Conservation (phyloP, 2,329 filamentous ascomycete species). For the Hypoxylon sp. region DNA sequence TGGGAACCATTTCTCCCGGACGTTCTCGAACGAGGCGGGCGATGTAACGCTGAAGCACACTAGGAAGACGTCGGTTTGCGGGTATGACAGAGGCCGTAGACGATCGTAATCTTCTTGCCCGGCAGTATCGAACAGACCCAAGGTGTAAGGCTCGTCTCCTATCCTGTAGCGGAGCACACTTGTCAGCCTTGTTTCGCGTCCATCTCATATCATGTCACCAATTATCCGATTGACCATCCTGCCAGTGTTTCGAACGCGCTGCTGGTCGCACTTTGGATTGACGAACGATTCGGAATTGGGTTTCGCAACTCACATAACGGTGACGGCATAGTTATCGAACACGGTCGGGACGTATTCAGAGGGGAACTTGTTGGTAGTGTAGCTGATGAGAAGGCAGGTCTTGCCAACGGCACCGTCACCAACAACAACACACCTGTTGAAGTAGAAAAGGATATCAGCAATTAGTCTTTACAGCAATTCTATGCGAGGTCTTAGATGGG, state of each 20-base stretch:
- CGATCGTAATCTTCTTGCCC: constrained; percentile 99
- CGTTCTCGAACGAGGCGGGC: constrained; percentile 98
- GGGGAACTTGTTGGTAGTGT: constrained; percentile 99
- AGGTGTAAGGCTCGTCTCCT: constrained; percentile 96
- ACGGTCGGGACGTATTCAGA: constrained; percentile 99
- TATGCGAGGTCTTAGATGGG: constrained; percentile 14
- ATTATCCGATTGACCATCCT: constrained; percentile 29
- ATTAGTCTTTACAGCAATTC: constrained; percentile 13
- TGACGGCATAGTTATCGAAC: constrained; percentile 99
- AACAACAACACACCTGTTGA: constrained; percentile 91
- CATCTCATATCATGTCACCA: constrained; percentile 18
- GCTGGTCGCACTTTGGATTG: constrained; percentile 3
- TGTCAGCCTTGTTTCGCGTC: constrained; percentile 33
- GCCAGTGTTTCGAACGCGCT: constrained; percentile 4
- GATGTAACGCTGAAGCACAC: constrained; percentile 99
- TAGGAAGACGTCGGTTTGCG: constrained; percentile 98
- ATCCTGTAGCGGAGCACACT: constrained; percentile 73
- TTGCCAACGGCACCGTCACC: constrained; percentile 99
- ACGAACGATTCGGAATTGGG: background rate
- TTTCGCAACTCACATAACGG: constrained; percentile 88
- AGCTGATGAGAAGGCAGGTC: constrained; percentile 98
- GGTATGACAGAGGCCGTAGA: constrained; percentile 94
- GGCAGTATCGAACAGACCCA: constrained; percentile 97
- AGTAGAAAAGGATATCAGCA: constrained; percentile 37
- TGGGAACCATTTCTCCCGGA: constrained; percentile 98